Base-by-base conservation (phyloP, 2,329 filamentous ascomycete species). In the Colletotrichum filicis region DNA sequence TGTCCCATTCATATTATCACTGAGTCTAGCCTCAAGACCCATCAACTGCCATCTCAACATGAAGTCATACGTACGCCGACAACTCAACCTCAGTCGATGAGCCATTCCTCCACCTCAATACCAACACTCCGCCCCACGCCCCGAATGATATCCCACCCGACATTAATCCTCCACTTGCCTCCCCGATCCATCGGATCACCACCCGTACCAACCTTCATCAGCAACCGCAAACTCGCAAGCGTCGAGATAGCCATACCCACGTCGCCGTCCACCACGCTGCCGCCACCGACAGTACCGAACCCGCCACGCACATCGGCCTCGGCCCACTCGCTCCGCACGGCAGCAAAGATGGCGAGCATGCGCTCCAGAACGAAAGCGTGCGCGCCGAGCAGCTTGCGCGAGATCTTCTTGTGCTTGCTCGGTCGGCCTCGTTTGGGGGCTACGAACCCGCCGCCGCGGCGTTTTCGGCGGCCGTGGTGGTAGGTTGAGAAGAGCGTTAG, bases 51-150 rank as follows among this genome's bases (percentile, higher is more conserved):
- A 28, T 37, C 19, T 35, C n/a, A 14, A 57, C 60, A 37, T 26
- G 4, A 19, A 59, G 14, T 26, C n/a, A 6, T 32, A 16, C 9
- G 32, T 35, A n/a, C 16, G 4, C 8, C 26, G 1, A 28, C 32
- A 3, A 37, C n/a, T 4, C n/a, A 22, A 19, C 5, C 14, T 79
- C 80, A 94, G 75, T 94, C 93, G 61, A 92, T 87, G 68, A 94
- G 82, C 87, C 92, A 95, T 80, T 96, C 94, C 74, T 94, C 91
- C 14, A 95, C 87, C 80, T 95, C 93, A n/a, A 97, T 87, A 2
- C 92, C 92, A 64, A 97, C 89, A 78, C 90, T 92, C 78, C 94
- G 85, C 32, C 93, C 94, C 75, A 97, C 83, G 4, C 87, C 88
- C 73, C 92, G 85, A 7, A 94, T 90, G 74, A 93, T 91, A 78